Percentiles rank a stretch among this genome's conserved stretches.
Conservation (phyloP, 345 rosid genomes). For the Salix arbutifolia region DNA sequence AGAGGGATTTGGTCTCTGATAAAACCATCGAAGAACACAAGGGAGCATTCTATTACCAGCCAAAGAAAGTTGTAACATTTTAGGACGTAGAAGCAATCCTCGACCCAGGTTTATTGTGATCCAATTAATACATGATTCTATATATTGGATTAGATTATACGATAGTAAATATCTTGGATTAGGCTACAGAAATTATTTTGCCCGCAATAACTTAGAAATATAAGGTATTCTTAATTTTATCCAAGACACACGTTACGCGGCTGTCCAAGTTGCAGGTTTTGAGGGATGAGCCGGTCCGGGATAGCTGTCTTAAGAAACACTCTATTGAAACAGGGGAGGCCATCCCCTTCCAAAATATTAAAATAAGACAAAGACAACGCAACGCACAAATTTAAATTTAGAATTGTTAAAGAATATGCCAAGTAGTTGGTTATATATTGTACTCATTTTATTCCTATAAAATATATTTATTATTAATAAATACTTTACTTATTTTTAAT, state of each 20-base stretch:
- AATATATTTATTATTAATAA: no score
- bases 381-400: background rate
- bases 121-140: background rate
- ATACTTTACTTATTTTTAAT: no score
- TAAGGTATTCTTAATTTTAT: background rate
- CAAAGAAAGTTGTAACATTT: no score
- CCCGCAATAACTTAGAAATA: no score
- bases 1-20: no score
- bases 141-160: background rate
- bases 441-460: no score
- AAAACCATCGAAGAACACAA: no score
- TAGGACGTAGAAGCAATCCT: no score
- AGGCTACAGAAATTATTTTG: background rate
- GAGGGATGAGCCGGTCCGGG: conserved; percentile 9
- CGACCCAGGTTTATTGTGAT: background rate
- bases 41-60: no score
- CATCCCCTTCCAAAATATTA: background rate
- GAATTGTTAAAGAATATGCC: no score
- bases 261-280: conserved; percentile 7
- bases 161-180: background rate
- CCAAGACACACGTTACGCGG: conserved; percentile 25
- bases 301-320: conserved; percentile 14
- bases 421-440: no score
- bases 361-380: background rate
- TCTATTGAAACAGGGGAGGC: background rate